Base-by-base conservation (phyloP, 441 rosid species). In the Erysimum cheiri region DNA sequence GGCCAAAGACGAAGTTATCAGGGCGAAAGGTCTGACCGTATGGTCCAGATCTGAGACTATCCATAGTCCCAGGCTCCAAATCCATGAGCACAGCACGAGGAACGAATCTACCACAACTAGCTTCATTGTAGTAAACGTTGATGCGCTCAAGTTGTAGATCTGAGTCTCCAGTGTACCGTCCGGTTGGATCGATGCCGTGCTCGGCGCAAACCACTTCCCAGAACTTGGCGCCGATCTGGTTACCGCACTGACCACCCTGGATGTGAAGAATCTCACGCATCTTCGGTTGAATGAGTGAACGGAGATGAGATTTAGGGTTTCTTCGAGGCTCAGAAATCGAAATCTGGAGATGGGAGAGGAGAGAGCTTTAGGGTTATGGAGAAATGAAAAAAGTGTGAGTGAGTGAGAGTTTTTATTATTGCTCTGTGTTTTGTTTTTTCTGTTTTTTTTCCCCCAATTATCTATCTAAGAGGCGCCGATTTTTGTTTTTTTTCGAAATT, bases 221-320 rank as follows among this genome's bases (percentile, higher is more conserved):
- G 64, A 60, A 60, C 64, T 60, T 60, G 4, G 64, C 56, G 7
- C 68, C 69, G 59, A 64, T 64, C n/a, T 66, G 71, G 72, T 67
- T 67, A 11, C 72, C 72, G 28, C 72, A 67, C 1, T 67, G 72
- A 14, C 72, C 72, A 12, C 46, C 72, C 5, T 68, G 72, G 36
- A 68, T 68, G 56, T 68, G 72, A 44, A 68, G 72, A 11, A 68
- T 68, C 56, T 68, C 72, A 4, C 72, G 72, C 72, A 67, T 67
- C 72, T 44, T 67, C 26, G 72, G 14, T 46, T 55, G 48, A 5
- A 0, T 26, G 59, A 36, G 68, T 64, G 17, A 17, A 31, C 31
- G 22, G 47, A 49, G 59, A 52, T 6, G 17, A 40, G 60, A n/a
- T n/a, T n/a, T n/a, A n/a, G n/a, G n/a, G n/a, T n/a, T n/a, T n/a